A percentile compares a stretch with the other conserved stretches of the same genome.
These are phyloP conservation scores for Phoenix roebelenii DNA, from an alignment of 176 grass and related monocot species.

Conservation along the genomic window DNA sequence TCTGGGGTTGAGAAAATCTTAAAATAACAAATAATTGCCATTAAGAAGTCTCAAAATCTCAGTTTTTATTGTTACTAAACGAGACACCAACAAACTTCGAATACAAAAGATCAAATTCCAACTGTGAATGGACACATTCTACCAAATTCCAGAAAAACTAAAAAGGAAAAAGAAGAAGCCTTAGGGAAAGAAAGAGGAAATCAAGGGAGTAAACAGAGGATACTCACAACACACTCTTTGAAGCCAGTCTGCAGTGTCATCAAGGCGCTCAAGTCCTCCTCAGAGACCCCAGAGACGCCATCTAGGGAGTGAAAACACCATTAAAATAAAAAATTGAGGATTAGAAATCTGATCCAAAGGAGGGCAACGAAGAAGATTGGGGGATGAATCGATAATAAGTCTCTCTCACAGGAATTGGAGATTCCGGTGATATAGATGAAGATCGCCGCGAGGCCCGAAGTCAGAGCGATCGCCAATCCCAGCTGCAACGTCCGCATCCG, in stretches of 20 bases:
- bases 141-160: no score
- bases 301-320: slow-evolving; percentile 24
- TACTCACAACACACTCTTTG: slow-evolving; percentile 80
- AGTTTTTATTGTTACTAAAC: no score
- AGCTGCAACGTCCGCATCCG: slow-evolving; percentile 56
- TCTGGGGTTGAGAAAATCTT: no score
- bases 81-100: no score
- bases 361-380: no score
- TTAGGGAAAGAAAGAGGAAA: no score
- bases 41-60: no score
- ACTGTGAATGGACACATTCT: no score
- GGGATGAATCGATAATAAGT: no score
- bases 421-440: slow-evolving; percentile 72
- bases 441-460: slow-evolving; percentile 52
- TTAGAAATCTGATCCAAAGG: background rate
- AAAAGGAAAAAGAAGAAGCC: no score
- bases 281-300: slow-evolving; percentile 41
- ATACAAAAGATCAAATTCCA: no score
- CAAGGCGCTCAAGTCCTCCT: slow-evolving; percentile 45
- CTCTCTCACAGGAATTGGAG: slow-evolving; percentile 43
- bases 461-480: slow-evolving; percentile 41
- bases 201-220: slow-evolving; percentile 8
- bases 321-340: background rate
- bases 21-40: no score
- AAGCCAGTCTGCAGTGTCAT: slow-evolving; percentile 48